Evolutionary conservation across 768 basidiomycete genomes (phyloP).

Genomic region (Termitomyces sp.): DNA sequence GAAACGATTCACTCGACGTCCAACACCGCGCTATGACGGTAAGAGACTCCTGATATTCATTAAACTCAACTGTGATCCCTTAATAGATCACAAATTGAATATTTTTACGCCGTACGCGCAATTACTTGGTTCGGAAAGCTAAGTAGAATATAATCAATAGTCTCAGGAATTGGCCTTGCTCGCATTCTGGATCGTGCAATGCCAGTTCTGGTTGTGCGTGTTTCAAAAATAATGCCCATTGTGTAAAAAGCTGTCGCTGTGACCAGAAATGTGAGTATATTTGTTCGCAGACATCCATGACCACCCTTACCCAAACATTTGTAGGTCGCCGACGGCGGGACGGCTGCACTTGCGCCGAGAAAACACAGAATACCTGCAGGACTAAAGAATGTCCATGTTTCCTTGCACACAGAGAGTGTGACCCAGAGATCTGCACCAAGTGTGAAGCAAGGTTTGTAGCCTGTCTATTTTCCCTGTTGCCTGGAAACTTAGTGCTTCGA

Average conservation of each 20-base stretch:
- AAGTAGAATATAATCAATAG: background rate
- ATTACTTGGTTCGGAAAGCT: background rate
- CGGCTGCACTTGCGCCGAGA: conserved; percentile 51
- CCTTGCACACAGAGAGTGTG: conserved; percentile 56
- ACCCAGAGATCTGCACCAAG: conserved; percentile 58
- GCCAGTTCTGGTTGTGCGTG: conserved; percentile 46
- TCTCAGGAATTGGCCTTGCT: conserved; percentile 49
- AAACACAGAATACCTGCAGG: conserved; percentile 30
- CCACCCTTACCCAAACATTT: background rate
- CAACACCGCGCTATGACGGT: conserved; percentile 16
- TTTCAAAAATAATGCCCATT: conserved; percentile 47
- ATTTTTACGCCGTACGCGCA: conserved; percentile 28
- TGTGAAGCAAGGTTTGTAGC: conserved; percentile 49
- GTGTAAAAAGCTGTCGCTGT: conserved; percentile 58
- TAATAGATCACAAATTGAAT: conserved; percentile 17
- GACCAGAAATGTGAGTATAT: conserved; percentile 44
- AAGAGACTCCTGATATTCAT: background rate
- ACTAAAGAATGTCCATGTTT: conserved; percentile 53
- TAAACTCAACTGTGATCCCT: background rate
- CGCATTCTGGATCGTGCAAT: conserved; percentile 56
- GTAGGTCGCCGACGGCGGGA: conserved; percentile 55
- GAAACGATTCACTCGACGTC: conserved; percentile 8
- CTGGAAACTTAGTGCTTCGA: background rate
- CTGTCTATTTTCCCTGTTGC: background rate
- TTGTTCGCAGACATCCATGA: conserved; percentile 4